These are phyloP conservation scores for Primulina eburnea DNA, from an alignment of 257 asterid species.

Conservation along the genomic window DNA sequence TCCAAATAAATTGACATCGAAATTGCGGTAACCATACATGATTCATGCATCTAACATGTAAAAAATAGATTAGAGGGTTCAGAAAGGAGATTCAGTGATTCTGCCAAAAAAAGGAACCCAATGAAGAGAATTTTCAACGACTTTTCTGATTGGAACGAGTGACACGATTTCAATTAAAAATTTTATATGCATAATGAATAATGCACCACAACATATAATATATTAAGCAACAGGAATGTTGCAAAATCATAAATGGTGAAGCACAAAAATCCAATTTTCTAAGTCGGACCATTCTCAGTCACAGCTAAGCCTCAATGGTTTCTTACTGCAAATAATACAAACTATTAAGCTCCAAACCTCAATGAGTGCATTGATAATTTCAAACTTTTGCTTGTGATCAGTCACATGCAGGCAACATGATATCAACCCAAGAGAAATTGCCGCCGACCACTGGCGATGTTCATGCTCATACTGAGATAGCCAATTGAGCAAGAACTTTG, in stretches of 20 bases:
- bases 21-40: slow-evolving; percentile 1
- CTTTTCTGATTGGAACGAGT: not conserved
- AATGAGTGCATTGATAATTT: slow-evolving; percentile 68
- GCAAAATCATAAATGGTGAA: slow-evolving; percentile 6
- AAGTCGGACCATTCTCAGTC: slow-evolving; percentile 3
- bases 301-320: slow-evolving; percentile 8
- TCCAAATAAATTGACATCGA: slow-evolving; percentile 4
- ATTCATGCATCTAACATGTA: slow-evolving; percentile 12
- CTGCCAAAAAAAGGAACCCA: slow-evolving; percentile 6
- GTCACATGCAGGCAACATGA: slow-evolving; percentile 90
- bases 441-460: slow-evolving; percentile 93
- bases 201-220: slow-evolving; percentile 4
- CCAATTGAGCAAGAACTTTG: slow-evolving; percentile 79
- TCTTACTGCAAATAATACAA: slow-evolving; percentile 1
- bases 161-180: slow-evolving; percentile 1
- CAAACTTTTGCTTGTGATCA: slow-evolving; percentile 72
- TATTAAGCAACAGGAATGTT: slow-evolving; percentile 7
- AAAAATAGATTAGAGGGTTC: slow-evolving; percentile 14
- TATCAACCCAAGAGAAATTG: slow-evolving; percentile 89
- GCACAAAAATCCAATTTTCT: not conserved
- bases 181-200: not conserved
- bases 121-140: slow-evolving; percentile 1
- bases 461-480: slow-evolving; percentile 81
- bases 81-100: slow-evolving; percentile 23
- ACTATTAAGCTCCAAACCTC: slow-evolving; percentile 50